Conservation (phyloP, 371 early-diverging fungal genomes). For the Dichotomocladium elegans region DNA sequence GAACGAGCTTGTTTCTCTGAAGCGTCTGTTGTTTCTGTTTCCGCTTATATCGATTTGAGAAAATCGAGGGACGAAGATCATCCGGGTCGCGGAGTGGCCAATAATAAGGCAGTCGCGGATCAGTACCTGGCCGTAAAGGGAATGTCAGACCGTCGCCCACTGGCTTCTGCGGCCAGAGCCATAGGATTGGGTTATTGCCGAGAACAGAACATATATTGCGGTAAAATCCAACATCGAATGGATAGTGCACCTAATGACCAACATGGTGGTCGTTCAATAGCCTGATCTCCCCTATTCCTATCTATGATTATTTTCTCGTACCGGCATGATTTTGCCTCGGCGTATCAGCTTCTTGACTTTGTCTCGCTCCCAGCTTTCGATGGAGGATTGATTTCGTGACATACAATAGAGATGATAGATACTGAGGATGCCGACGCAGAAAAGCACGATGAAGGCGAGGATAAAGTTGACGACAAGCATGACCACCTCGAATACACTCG, state of each 20-base stretch:
- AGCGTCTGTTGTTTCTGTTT: conserved; percentile 19
- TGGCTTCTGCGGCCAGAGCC: conserved; percentile 65
- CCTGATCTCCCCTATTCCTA: background rate
- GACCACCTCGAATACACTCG: conserved; percentile 57
- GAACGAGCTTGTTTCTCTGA: conserved; percentile 16
- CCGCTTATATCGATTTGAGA: conserved; percentile 32
- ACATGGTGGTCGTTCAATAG: background rate
- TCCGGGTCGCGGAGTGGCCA: conserved; percentile 32
- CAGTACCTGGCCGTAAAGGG: conserved; percentile 39
- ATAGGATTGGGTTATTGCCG: conserved; percentile 60
- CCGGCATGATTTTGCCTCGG: conserved; percentile 56
- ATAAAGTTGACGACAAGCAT: conserved; percentile 76
- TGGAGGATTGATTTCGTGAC: conserved; percentile 87
- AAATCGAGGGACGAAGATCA: conserved; percentile 28
- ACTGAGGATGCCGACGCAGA: conserved; percentile 81
- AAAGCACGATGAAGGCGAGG: conserved; percentile 65
- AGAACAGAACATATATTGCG: conserved; percentile 79
- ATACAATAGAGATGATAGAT: conserved; percentile 84
- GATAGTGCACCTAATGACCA: conserved; percentile 58
- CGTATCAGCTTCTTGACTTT: conserved; percentile 77
- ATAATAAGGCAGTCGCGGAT: conserved; percentile 14
- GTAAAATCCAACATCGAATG: conserved; percentile 90
- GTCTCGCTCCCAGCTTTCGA: conserved; percentile 82
- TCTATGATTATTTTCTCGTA: conserved; percentile 17
- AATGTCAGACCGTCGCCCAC: conserved; percentile 76